Evolutionary conservation across 2,329 filamentous ascomycete species (phyloP).

Genomic region (Trichoderma brevicompactum): DNA sequence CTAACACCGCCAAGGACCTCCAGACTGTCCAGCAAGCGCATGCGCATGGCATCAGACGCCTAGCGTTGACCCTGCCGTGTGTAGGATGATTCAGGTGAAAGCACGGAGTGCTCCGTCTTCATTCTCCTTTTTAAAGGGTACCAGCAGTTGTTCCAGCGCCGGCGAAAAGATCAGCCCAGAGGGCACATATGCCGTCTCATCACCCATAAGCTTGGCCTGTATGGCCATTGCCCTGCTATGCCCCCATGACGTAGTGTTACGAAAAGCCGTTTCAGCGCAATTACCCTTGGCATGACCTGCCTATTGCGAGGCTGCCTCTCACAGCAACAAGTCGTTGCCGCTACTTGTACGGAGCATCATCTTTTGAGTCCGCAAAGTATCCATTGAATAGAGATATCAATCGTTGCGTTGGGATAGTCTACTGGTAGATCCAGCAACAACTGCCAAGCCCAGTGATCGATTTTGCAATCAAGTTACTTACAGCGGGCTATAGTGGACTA

Average conservation of each 20-base stretch:
- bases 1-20: neutral
- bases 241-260: constrained; percentile 18
- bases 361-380: too few species aligned
- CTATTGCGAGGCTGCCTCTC: neutral
- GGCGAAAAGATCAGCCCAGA: neutral
- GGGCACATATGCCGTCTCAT: constrained; percentile 1
- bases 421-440: neutral
- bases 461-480: too few species aligned
- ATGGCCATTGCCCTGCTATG: neutral
- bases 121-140: neutral
- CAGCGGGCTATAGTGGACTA: too few species aligned
- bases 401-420: neutral
- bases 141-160: neutral
- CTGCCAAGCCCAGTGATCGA: too few species aligned
- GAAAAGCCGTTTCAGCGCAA: constrained; percentile 3
- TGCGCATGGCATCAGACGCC: neutral
- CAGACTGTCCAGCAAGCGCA: neutral
- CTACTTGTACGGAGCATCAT: neutral
- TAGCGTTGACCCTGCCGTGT: neutral
- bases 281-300: neutral
- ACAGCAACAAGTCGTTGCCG: neutral
- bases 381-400: too few species aligned
- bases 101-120: neutral
- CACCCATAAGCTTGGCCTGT: neutral
- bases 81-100: constrained; percentile 19